phyloP scores from a whole-genome alignment of 1,284 basidiomycete genomes.

The Ustilago loliicola region DNA sequence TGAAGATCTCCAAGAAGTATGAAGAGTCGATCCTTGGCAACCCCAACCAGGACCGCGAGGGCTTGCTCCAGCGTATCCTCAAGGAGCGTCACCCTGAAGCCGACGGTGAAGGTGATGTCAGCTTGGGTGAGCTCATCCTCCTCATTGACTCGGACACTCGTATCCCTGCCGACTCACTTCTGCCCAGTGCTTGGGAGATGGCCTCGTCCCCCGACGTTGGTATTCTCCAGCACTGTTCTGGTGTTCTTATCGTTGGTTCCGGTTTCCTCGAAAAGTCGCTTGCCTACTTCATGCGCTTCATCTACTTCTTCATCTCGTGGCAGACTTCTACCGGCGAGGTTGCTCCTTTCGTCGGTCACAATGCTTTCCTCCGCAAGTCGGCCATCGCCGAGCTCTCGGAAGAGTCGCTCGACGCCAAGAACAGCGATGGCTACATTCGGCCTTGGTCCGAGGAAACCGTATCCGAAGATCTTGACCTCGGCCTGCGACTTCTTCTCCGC shows the following conservation, averaged over 20 bases:
- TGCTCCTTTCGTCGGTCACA: slow-evolving; percentile 87
- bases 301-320: slow-evolving; percentile 70
- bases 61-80: slow-evolving; percentile 27
- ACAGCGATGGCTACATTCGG: slow-evolving; percentile 77
- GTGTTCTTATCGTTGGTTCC: slow-evolving; percentile 84
- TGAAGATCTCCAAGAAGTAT: slow-evolving; percentile 79
- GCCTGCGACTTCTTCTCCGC: slow-evolving; percentile 72
- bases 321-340: slow-evolving; percentile 70
- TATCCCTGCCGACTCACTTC: slow-evolving; percentile 85
- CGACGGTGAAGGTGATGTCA: slow-evolving; percentile 44
- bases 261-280: slow-evolving; percentile 90
- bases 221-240: slow-evolving; percentile 85
- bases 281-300: slow-evolving; percentile 76
- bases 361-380: slow-evolving; percentile 73
- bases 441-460: slow-evolving; percentile 83
- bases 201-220: slow-evolving; percentile 81
- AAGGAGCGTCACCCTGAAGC: slow-evolving; percentile 70
- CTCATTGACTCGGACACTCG: slow-evolving; percentile 81
- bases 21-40: slow-evolving; percentile 77
- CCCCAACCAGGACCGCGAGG: slow-evolving; percentile 26
- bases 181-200: slow-evolving; percentile 85
- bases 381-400: slow-evolving; percentile 81
- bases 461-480: slow-evolving; percentile 85
- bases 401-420: slow-evolving; percentile 77
- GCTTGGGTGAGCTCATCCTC: slow-evolving; percentile 61